Evolutionary conservation across 495 filamentous ascomycete genomes (phyloP), one percentile per base, ranked within the genome.

Genomic region (Tuber microsphaerosporum): DNA sequence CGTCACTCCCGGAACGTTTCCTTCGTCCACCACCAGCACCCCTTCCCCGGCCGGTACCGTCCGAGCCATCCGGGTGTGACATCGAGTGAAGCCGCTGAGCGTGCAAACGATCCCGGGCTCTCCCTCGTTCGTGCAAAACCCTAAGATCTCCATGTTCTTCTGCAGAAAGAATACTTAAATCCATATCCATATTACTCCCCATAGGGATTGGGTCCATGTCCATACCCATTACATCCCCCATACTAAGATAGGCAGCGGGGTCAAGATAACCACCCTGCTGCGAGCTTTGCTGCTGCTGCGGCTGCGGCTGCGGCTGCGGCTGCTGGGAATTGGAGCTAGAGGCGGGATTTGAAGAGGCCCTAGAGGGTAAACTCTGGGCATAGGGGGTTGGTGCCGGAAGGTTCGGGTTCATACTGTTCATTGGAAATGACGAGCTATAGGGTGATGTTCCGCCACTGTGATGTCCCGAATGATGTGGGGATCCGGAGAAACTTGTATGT

Each of bases 211-310:
- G 76, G 10, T 76, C 80, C 61, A 81, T 81, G 22, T 56, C 61
- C 80, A 82, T 79, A 19, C 80, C 76, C 79, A 82, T 81, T 42
- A 81, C 80, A 69, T 81, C 79, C 37, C 73, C 71, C 76, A 79
- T 79, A 73, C 73, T 75, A 39, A 79, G 77, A 48, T 79, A 79
- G 22, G 77, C 26, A 19, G 77, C 65, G 46, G 76, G 76, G 70
- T 79, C 77, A 43, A 79, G 48, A 39, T 79, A 79, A 31, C 76
- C 41, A 17, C 77, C 69, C 56, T 73, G 48, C 2, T 76, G 73
- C n/a, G 76, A 10, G 56, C 14, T 61, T 10, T 61, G 51, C 56
- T 65, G 56, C 1, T 65, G 56, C 3, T 65, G 45, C 16, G 19
- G 45, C 45, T 46, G 51, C 10, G 31, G 51, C 6, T 61, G 51